Evolutionary conservation across 768 basidiomycete genomes (phyloP).

Genomic region (Leccinellum rugosiceps): DNA sequence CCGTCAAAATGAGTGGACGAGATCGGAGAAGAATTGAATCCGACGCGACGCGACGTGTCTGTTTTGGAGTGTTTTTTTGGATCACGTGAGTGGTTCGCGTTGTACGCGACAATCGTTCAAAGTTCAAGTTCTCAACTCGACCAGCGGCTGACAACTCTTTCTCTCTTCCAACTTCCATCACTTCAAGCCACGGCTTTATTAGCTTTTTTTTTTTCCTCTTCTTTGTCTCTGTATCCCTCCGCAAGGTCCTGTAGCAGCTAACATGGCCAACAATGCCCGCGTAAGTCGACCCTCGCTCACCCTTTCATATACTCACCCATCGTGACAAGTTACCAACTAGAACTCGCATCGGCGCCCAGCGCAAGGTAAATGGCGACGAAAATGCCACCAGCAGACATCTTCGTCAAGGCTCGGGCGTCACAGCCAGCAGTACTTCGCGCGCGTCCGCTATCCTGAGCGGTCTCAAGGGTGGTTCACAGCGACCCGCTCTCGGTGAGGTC

Average conservation of each 20-base stretch:
- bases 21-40: conserved; percentile 26
- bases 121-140: conserved; percentile 23
- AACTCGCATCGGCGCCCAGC: conserved; percentile 58
- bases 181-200: conserved; percentile 13
- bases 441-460: conserved; percentile 39
- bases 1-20: conserved; percentile 25
- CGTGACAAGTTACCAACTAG: conserved; percentile 60
- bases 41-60: conserved; percentile 33
- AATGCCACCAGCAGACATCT: conserved; percentile 68
- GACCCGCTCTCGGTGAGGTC: conserved; percentile 79
- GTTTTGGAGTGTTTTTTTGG: conserved; percentile 32
- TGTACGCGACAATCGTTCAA: conserved; percentile 31
- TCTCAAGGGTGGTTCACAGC: conserved; percentile 56
- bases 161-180: conserved; percentile 21
- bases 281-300: conserved; percentile 36
- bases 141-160: conserved; percentile 37
- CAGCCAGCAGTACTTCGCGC: conserved; percentile 47
- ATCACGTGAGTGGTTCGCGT: conserved; percentile 41
- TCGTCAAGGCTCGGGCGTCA: conserved; percentile 56
- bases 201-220: conserved; percentile 3
- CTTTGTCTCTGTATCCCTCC: conserved; percentile 2
- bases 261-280: conserved; percentile 61
- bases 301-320: conserved; percentile 3
- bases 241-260: conserved; percentile 13
- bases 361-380: conserved; percentile 71